These are phyloP conservation scores for Fusarium albidum DNA, from an alignment of 2,329 filamentous ascomycete genomes.

Conservation along the genomic window DNA sequence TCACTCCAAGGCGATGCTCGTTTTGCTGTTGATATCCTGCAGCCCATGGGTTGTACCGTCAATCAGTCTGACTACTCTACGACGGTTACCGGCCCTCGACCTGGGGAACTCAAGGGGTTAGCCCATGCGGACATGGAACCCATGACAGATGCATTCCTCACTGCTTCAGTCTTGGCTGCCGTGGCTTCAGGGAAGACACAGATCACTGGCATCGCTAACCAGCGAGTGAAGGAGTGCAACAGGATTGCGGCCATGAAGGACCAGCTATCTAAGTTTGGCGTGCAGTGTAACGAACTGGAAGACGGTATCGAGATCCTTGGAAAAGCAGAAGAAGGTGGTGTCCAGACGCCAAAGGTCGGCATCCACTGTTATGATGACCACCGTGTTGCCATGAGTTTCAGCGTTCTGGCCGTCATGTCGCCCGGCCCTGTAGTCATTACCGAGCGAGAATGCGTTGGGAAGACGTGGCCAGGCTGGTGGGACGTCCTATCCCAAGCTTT, in stretches of 20 bases:
- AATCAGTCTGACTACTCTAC: constrained; percentile 86
- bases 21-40: constrained; percentile 89
- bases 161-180: constrained; percentile 90
- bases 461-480: constrained; percentile 99
- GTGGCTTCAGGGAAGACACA: constrained; percentile 84
- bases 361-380: constrained; percentile 98
- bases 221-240: constrained; percentile 98
- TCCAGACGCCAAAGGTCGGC: constrained; percentile 67
- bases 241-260: constrained; percentile 95
- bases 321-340: constrained; percentile 52
- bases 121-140: constrained; percentile 95
- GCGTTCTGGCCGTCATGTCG: constrained; percentile 79
- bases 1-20: constrained; percentile 95
- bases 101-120: constrained; percentile 77
- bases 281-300: constrained; percentile 84
- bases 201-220: constrained; percentile 95
- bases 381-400: constrained; percentile 98
- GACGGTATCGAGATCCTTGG: constrained; percentile 86
- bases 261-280: constrained; percentile 92
- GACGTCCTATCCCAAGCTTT: constrained; percentile 84
- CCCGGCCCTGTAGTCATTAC: constrained; percentile 78
- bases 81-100: constrained; percentile 87
- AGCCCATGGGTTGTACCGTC: constrained; percentile 93
- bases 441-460: constrained; percentile 92
- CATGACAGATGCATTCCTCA: constrained; percentile 98